Evolutionary conservation across 805 yeast species (phyloP).

Genomic region (Pichia californica): DNA sequence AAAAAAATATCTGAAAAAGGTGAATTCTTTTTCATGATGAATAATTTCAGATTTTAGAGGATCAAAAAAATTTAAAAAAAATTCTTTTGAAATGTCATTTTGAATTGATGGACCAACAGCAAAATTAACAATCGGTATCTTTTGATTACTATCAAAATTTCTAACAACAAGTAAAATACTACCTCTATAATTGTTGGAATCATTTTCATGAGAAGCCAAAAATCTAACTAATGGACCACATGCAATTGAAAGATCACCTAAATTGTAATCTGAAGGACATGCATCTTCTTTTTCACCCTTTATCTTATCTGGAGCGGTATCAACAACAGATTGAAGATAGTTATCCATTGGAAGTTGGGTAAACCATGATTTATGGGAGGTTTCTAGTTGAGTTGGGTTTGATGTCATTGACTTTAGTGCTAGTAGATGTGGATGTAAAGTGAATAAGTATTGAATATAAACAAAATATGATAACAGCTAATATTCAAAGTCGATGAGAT

Average conservation of each 20-base stretch:
- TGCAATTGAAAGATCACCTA: constrained; percentile 36
- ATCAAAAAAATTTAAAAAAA: no score
- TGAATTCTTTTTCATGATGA: constrained; percentile 36
- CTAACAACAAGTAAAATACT: constrained; percentile 59
- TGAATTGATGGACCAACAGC: constrained; percentile 30
- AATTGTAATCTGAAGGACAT: constrained; percentile 19
- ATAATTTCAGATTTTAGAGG: constrained; percentile 33
- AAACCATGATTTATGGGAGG: constrained; percentile 19
- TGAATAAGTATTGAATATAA: no score
- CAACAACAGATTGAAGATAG: constrained; percentile 18
- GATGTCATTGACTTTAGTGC: no score
- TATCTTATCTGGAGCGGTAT: constrained; percentile 17
- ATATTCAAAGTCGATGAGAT: no score
- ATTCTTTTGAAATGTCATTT: constrained; percentile 27
- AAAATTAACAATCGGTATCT: constrained; percentile 20
- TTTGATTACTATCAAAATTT: constrained; percentile 22
- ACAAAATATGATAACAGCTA: no score
- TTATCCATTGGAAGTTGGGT: constrained; percentile 23
- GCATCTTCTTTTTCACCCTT: constrained; percentile 5
- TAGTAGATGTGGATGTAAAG: no score
- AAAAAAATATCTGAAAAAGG: constrained; percentile 64
- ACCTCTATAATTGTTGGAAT: constrained; percentile 52
- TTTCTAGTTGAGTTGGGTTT: no score
- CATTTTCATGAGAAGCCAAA: constrained; percentile 53
- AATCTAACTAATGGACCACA: constrained; percentile 79